Conservation (phyloP, 495 filamentous ascomycete species). For the Beverwykella pulmonaria region DNA sequence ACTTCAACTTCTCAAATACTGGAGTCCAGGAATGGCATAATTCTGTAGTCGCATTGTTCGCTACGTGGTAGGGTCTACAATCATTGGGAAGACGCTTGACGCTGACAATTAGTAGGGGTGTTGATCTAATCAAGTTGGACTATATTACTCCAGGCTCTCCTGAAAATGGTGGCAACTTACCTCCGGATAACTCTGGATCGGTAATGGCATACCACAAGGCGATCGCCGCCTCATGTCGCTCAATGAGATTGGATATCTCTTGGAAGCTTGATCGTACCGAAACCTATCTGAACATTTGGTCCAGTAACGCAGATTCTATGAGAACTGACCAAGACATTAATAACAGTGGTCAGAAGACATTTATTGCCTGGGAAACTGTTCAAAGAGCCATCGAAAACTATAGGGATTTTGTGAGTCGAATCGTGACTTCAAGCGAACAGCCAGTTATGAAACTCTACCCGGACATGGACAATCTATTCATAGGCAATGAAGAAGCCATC, state of each 20-base stretch:
- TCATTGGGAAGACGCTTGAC: no score
- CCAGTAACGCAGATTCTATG: constrained; percentile 40
- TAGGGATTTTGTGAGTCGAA: constrained; percentile 40
- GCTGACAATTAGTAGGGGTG: background rate
- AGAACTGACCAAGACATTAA: constrained; percentile 42
- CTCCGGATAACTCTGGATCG: constrained; percentile 32
- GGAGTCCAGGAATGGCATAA: constrained; percentile 44
- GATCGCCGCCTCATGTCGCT: constrained; percentile 36
- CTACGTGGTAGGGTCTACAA: background rate
- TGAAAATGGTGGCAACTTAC: constrained; percentile 35
- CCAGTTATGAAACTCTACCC: constrained; percentile 39
- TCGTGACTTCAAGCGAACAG: constrained; percentile 19
- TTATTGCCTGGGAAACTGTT: constrained; percentile 38
- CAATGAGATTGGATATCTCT: constrained; percentile 43
- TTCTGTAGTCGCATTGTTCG: constrained; percentile 37
- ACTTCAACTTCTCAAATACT: constrained; percentile 40
- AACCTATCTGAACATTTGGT: constrained; percentile 38
- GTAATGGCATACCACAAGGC: constrained; percentile 40
- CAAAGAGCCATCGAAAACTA: constrained; percentile 45
- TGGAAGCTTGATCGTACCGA: constrained; percentile 44
- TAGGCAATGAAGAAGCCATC: constrained; percentile 38
- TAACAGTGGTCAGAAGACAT: constrained; percentile 36
- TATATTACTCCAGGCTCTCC: constrained; percentile 42
- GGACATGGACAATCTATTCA: constrained; percentile 43
- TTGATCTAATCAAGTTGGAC: constrained; percentile 29